These are phyloP conservation scores for Tinospora cordifolia DNA, from an alignment of 164 flowering plant genomes.

Conservation along the genomic window DNA sequence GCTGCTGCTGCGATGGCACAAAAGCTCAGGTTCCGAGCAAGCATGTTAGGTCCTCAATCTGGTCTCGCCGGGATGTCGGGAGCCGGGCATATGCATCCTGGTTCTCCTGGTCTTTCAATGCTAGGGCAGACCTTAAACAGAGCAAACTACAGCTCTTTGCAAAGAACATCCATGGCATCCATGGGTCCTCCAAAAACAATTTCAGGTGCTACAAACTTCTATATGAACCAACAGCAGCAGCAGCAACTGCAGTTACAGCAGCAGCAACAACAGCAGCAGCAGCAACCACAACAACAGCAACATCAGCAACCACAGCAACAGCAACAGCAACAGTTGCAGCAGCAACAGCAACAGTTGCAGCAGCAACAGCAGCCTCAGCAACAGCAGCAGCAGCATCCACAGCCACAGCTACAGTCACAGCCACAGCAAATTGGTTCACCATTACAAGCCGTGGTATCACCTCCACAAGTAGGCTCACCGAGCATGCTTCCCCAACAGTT, in stretches of 20 bases:
- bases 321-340: constrained; percentile 13
- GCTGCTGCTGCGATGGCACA: constrained; percentile 32
- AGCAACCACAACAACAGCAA: constrained; percentile 21
- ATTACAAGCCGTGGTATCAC: constrained; percentile 57
- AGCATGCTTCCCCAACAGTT: constrained; percentile 31
- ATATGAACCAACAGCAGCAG: constrained; percentile 59
- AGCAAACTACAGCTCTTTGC: constrained; percentile 45
- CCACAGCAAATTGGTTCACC: constrained; percentile 55
- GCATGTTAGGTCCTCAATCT: constrained; percentile 46
- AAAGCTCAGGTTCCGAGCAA: constrained; percentile 42
- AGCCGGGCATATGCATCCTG: constrained; percentile 54
- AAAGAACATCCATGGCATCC: constrained; percentile 45
- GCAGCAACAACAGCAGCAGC: constrained; percentile 17
- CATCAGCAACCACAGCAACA: constrained; percentile 32
- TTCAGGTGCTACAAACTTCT: constrained; percentile 53
- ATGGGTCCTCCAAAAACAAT: constrained; percentile 85
- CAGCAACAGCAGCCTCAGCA: constrained; percentile 27
- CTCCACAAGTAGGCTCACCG: constrained; percentile 61
- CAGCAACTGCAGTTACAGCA: constrained; percentile 32
- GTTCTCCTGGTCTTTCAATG: constrained; percentile 58
- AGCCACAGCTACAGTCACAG: constrained; percentile 28
- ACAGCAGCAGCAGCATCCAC: constrained; percentile 30
- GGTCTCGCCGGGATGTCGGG: constrained; percentile 53
- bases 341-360: constrained; percentile 17
- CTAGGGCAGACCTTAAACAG: constrained; percentile 58